Evolutionary conservation across 192 early-diverging fungal species (phyloP).

Genomic region (Podila clonocystis): DNA sequence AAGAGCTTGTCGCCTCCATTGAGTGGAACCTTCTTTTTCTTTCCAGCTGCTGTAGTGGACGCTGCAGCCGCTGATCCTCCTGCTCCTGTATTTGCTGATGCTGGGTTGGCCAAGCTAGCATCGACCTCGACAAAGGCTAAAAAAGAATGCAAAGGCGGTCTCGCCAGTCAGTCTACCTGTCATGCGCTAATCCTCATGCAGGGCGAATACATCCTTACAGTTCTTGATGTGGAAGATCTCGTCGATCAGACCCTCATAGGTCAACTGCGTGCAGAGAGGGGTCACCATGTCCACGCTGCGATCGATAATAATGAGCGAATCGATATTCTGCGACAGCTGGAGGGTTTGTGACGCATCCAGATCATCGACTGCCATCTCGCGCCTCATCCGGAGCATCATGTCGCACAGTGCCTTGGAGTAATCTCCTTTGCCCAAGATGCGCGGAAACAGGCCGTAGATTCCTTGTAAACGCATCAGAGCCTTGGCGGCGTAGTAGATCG

Average conservation of each 20-base stretch:
- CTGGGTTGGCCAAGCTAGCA: conserved; percentile 61
- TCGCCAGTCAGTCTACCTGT: too few relatives aligned
- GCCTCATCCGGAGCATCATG: conserved; percentile 85
- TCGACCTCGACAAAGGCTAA: conserved; percentile 83
- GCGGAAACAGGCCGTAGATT: conserved; percentile 89
- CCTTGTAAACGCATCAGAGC: conserved; percentile 92
- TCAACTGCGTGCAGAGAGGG: conserved; percentile 93
- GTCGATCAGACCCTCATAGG: conserved; percentile 97
- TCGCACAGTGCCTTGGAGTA: conserved; percentile 81
- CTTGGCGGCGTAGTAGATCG: conserved; percentile 77
- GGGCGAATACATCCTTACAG: conserved; percentile 55
- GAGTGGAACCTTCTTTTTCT: conserved; percentile 81
- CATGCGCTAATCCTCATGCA: not conserved
- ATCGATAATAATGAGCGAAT: conserved; percentile 92
- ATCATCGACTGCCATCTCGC: conserved; percentile 73
- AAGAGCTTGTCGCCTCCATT: conserved; percentile 87
- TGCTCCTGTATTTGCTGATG: conserved; percentile 34
- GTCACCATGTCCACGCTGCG: conserved; percentile 90
- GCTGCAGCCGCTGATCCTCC: conserved; percentile 37
- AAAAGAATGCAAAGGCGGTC: not conserved
- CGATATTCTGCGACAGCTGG: conserved; percentile 71
- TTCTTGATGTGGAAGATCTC: conserved; percentile 88
- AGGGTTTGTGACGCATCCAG: conserved; percentile 56
- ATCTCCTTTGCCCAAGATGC: conserved; percentile 91
- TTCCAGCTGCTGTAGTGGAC: conserved; percentile 39